Percentiles rank a stretch among this genome's conserved stretches.
Evolutionary conservation across 139 green algal species (phyloP).

Genomic region (Chlorella sp.): DNA sequence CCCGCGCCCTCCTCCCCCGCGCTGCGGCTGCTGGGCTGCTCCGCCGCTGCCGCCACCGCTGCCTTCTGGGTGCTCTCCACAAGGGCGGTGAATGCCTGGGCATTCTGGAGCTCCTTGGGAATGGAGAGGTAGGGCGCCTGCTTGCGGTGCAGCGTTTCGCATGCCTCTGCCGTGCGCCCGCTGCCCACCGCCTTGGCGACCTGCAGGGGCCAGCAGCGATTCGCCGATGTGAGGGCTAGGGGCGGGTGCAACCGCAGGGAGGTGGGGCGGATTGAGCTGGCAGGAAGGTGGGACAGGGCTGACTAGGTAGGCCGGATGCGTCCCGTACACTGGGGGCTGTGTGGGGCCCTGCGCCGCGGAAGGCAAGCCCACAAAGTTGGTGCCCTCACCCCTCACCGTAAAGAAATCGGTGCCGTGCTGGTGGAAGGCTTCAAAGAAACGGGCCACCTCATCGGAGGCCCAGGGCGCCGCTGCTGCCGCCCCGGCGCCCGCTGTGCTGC

Average conservation of each 20-base stretch:
- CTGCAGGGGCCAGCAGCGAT: neutral
- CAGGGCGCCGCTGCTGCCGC: neutral
- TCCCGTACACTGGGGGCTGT: neutral
- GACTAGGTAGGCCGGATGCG: neutral
- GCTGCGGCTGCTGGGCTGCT: neutral
- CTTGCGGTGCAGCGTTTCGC: slow-evolving; percentile 54
- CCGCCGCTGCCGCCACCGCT: neutral
- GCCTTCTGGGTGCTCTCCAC: slow-evolving; percentile 6
- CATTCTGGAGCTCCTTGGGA: slow-evolving; percentile 35
- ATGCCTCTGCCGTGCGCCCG: slow-evolving; percentile 24
- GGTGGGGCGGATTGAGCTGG: neutral
- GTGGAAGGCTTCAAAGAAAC: slow-evolving; percentile 44
- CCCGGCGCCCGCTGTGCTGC: neutral
- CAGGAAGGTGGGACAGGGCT: neutral
- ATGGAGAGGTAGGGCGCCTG: slow-evolving; percentile 63
- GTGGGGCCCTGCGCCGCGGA: neutral
- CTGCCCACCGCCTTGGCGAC: slow-evolving; percentile 28
- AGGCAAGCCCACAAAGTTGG: neutral
- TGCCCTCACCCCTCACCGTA: neutral
- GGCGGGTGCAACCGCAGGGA: neutral
- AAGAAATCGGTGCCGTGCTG: slow-evolving; percentile 40
- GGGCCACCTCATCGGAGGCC: slow-evolving; percentile 7
- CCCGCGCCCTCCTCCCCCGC: neutral
- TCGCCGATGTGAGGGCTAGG: neutral
- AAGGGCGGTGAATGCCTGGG: slow-evolving; percentile 14